phyloP scores from a whole-genome alignment of 2,329 filamentous ascomycete species.

The Lasiodiplodia hormozganensis region DNA sequence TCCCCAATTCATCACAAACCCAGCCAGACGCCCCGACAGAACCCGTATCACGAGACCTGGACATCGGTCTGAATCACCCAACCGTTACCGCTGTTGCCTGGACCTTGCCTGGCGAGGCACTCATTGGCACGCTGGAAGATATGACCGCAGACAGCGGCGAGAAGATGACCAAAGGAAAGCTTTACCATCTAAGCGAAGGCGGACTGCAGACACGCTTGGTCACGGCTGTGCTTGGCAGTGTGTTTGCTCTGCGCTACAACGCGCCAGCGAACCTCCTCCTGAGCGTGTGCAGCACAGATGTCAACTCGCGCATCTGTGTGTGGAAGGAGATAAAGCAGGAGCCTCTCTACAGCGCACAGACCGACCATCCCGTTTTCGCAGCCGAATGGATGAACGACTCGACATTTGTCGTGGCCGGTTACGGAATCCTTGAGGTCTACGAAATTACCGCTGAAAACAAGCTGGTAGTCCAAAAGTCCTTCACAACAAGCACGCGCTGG shows the following conservation, averaged over 20 bases:
- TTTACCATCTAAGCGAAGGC: slow-evolving; percentile 41
- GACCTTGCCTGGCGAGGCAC: slow-evolving; percentile 43
- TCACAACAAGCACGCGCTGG: slow-evolving; percentile 44
- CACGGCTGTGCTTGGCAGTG: slow-evolving; percentile 46
- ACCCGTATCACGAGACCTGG: slow-evolving; percentile 31
- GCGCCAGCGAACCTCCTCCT: slow-evolving; percentile 42
- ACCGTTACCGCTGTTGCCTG: slow-evolving; percentile 46
- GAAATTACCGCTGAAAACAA: slow-evolving; percentile 38
- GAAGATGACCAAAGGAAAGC: slow-evolving; percentile 46
- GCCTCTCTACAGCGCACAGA: slow-evolving; percentile 51
- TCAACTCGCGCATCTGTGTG: slow-evolving; percentile 47
- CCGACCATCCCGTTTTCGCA: slow-evolving; percentile 50
- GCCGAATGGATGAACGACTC: slow-evolving; percentile 53
- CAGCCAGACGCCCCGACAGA: slow-evolving; percentile 20
- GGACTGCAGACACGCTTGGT: slow-evolving; percentile 42
- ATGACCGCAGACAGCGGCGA: slow-evolving; percentile 46
- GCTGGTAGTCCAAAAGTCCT: slow-evolving; percentile 38
- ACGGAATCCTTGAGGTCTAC: slow-evolving; percentile 48
- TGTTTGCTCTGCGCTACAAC: slow-evolving; percentile 48
- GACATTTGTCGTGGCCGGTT: slow-evolving; percentile 53
- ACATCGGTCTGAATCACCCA: slow-evolving; percentile 38
- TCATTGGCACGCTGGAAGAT: slow-evolving; percentile 44
- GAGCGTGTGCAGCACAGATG: slow-evolving; percentile 48
- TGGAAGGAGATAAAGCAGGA: slow-evolving; percentile 44
- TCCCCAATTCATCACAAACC: slow-evolving; percentile 34